Base-by-base conservation (phyloP, 345 rosid genomes). In the Eucalyptus marginata region DNA sequence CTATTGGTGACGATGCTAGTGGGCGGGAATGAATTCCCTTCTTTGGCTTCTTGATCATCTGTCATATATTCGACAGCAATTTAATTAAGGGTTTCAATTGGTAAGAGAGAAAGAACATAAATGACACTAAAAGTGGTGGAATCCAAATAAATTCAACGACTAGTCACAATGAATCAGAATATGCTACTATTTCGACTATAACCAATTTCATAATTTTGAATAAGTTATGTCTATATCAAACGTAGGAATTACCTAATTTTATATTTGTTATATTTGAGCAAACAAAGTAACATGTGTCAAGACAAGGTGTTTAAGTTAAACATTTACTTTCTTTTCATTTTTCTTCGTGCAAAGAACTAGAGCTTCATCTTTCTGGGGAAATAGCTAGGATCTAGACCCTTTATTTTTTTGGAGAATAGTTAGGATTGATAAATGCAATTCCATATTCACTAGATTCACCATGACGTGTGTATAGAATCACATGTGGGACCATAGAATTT, bases 11-110 rank as follows among this genome's bases (percentile, higher is more conserved):
- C 49, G 49, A 81, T 25, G 76, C 49, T 58, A 54, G 59, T 86
- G 33, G 46, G 20, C 13, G 49, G 88, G 86, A 16, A 17, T 16
- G 59, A 86, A 4, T 59, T 86, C 87, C 9, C 88, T 88, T 87
- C 90, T 66, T 87, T 84, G 62, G 49, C 58, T 88, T 89, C 93
- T 44, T 71, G 87, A 80, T 18, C 92, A 90, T 91, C 29, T 68
- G 87, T 49, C 25, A n/a, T 24, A 86, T 47, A 27, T 49, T 49
- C 33, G 40, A 86, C 33, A 86, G 40, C 80, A 16, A 33, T 68
- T 10, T 11, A 58, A 58, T 25, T 25, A 25, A 5, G 13, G 14
- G n/a, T 10, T 11, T 68, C 36, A 27, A 84, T 46, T 24, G 86
- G 36, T 84, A 50, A 84, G 50, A 84, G n/a, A 46, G 54, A 44